Percentiles rank a stretch among this genome's conserved stretches.
These are phyloP conservation scores for Candida michaelii DNA, from an alignment of 805 yeast species.

Conservation along the genomic window DNA sequence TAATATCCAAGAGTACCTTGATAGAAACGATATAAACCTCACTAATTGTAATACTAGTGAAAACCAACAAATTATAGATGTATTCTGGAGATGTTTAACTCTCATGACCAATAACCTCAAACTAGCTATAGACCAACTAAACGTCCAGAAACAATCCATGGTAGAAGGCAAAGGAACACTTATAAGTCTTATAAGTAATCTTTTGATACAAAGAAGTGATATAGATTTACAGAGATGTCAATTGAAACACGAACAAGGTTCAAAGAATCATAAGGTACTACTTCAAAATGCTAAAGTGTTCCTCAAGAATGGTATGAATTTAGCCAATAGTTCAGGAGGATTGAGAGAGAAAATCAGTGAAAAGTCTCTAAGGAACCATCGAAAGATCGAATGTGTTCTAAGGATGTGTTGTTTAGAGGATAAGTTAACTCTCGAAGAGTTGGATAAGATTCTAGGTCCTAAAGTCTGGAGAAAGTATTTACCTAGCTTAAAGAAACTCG, in stretches of 20 bases:
- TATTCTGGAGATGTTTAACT: constrained; percentile 42
- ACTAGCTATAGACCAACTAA: constrained; percentile 36
- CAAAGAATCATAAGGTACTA: constrained; percentile 29
- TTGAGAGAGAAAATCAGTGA: constrained; percentile 48
- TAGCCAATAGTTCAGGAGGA: constrained; percentile 50
- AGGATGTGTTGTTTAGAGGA: constrained; percentile 48
- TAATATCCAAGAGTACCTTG: constrained; percentile 44
- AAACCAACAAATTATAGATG: constrained; percentile 15
- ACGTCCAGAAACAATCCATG: constrained; percentile 17
- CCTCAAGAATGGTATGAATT: constrained; percentile 45
- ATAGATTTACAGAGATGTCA: constrained; percentile 51
- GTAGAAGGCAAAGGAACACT: constrained; percentile 30
- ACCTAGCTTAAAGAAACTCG: constrained; percentile 23
- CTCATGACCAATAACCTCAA: constrained; percentile 38
- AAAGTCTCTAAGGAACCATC: constrained; percentile 40
- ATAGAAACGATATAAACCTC: constrained; percentile 27
- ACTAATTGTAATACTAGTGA: constrained; percentile 8
- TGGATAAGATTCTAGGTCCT: constrained; percentile 31
- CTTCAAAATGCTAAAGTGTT: constrained; percentile 41
- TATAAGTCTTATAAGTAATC: constrained; percentile 38
- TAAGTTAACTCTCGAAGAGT: constrained; percentile 27
- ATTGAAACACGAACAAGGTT: constrained; percentile 29
- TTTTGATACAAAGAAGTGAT: constrained; percentile 52
- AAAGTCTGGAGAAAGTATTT: constrained; percentile 30
- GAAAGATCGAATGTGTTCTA: constrained; percentile 44